Base-by-base conservation (phyloP, 1,284 basidiomycete species). In the Pyrrhoderma lamaoense region DNA sequence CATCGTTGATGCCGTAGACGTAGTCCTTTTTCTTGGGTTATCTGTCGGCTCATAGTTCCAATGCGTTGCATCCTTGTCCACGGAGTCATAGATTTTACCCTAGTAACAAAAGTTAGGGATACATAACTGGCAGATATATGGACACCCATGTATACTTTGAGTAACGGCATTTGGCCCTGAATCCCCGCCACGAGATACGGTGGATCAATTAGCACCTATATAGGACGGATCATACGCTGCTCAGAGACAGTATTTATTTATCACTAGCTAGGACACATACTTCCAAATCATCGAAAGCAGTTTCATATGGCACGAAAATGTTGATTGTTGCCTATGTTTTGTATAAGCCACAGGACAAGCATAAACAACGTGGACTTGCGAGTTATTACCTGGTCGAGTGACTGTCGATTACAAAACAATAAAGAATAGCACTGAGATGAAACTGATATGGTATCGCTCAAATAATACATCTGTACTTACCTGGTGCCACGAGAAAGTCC, bases 21-120 rank as follows among this genome's bases (percentile, higher is more conserved):
- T 79, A 0, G 85, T 87, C 19, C 85, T 79, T 55, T 82, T 82
- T 58, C 86, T 70, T 13, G 72, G 68, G 0, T 77, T 75, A 42
- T 72, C 69, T 11, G 71, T 76, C n/a, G 80, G 77, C 62, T 89
- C 86, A 21, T 89, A 75, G 60, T 87, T 83, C 86, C 86, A 89
- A 19, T 79, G 70, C 1, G 83, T 87, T 42, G 70, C 77, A 9
- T 72, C 61, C 2, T 73, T 73, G 63, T 85, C 79, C 45, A 89
- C 74, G 47, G 70, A 70, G 56, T 79, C 78, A 58, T 88, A 89
- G 18, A 87, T 68, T 35, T 77, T 76, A 40, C 85, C 85, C 86
- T 89, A 57, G 22, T 7, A 13, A 51, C 8, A 48, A 44, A 45
- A 38, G 39, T 18, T 42, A 8, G 42, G 45, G 14, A 49, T 42